Base-by-base conservation (phyloP, 345 rosid genomes). In the Salix dunnii region DNA sequence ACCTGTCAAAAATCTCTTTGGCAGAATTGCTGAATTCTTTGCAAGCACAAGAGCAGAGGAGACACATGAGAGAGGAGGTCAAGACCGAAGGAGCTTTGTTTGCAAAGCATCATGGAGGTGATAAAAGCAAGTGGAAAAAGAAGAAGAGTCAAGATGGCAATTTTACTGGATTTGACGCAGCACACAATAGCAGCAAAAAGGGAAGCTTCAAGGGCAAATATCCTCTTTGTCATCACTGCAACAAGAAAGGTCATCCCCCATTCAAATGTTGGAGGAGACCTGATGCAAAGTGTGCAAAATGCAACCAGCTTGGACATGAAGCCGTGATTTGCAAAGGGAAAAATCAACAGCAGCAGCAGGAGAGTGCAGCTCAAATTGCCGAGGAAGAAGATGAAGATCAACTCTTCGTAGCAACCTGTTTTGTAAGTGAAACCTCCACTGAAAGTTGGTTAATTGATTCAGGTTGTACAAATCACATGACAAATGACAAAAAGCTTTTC, bases 151-250 rank as follows among this genome's bases (percentile, higher is more conserved):
- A 53, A 5, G n/a, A n/a, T 1, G 61, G 61, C 0, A 1, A n/a
- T 2, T 53, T 4, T 53, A 18, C 16, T 16, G 9, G 17, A 0
- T 20, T 2, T 18, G 6, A 0, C 0, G 4, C 5, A 11, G 0
- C 7, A 18, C 3, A 36, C 0, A 58, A 42, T 0, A 9, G 2
- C 0, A 42, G 46, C 46, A 42, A 42, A 11, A 42, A 42, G 11
- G 46, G 46, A 42, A 42, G 46, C 14, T 42, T 42, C 46, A 42
- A 42, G 16, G 14, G 46, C 11, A 42, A 42, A 42, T 63, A 7
- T 27, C 67, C 67, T 63, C 67, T 6, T 63, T 28, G 67, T 18
- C 28, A 25, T 23, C 33, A 25, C n/a, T 61, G 33, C 7, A 4
- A 63, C 28, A 28, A 42, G 48, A 6, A 63, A 28, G 35, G 21